phyloP scores from a whole-genome alignment of 371 early-diverging fungal species.

The Apophysomyces sp. region DNA sequence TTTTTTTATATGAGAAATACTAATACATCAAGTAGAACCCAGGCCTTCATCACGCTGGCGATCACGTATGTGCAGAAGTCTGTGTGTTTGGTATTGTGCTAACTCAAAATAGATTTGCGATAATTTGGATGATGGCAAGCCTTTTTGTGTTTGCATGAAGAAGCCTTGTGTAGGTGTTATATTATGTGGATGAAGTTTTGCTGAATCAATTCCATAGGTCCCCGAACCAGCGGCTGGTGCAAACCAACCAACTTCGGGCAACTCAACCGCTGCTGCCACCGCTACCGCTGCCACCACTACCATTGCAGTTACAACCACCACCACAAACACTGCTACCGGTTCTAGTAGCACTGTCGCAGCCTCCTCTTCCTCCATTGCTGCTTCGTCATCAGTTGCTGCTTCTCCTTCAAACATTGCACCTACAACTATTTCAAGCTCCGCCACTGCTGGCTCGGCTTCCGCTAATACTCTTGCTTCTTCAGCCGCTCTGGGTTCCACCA shows the following conservation, averaged over 20 bases:
- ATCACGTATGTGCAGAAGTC: background rate
- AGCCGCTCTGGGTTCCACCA: background rate
- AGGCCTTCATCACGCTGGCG: slow-evolving; percentile 20
- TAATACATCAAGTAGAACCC: slow-evolving; percentile 3
- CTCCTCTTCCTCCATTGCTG: background rate
- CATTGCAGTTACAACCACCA: background rate
- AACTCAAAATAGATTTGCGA: slow-evolving; percentile 8
- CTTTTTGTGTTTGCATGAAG: slow-evolving; percentile 23
- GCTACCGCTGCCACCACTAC: background rate
- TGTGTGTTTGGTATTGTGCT: background rate
- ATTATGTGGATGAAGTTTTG: background rate
- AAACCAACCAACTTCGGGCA: background rate
- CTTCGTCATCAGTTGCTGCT: background rate
- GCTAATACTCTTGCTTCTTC: background rate
- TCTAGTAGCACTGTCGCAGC: background rate
- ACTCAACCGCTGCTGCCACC: background rate
- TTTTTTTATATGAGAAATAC: background rate
- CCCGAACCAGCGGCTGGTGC: background rate
- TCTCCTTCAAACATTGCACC: background rate
- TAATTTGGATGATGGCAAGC: slow-evolving; percentile 27
- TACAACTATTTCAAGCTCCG: background rate
- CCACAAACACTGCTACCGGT: background rate
- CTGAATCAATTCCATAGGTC: background rate
- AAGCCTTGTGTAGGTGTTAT: background rate
- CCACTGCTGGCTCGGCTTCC: background rate